Evolutionary conservation across 139 green algal genomes (phyloP), one percentile per base, ranked within the genome.

Genomic region (Penium margaritaceum): DNA sequence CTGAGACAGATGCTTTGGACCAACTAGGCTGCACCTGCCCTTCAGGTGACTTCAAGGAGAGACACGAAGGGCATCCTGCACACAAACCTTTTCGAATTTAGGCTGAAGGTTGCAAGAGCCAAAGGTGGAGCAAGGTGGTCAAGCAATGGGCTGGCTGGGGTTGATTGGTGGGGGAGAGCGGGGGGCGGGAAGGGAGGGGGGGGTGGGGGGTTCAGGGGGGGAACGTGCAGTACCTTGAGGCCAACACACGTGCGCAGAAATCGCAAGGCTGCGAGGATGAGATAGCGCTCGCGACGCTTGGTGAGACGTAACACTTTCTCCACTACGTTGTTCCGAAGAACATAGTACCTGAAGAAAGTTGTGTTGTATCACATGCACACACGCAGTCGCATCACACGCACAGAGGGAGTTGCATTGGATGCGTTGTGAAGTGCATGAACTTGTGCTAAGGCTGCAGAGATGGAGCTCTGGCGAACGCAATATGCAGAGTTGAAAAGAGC

Each of bases 171-270:
- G 41, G 41, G 12, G 41, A 12, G 41, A 27, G 19, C 5, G 55
- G 55, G 24, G 27, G 24, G 54, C 7, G 54, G 54, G 27, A 36
- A 43, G 27, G 7, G 29, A 43, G 29, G 55, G 55, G 32, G 32
- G 14, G 27, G n/a, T n/a, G 27, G 54, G 54, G 17, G 30, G 27
- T 6, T 51, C 12, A 54, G 9, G 21, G 9, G 24, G 9, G 12
- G 17, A 70, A 70, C 6, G 62, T 9, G 62, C 6, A 6, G 2
- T n/a, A 87, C 79, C 84, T 91, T 92, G 70, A 91, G 79, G 29
- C 79, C 84, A 2, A 98, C 66, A 60, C 90, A 95, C 24, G 89
- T 91, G 55, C 93, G 85, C 60, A 98, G 76, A 76, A 98, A 97
- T 58, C 94, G 89, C 24, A 99, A 72, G 0, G 90, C 92, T 1